Evolutionary conservation across 192 early-diverging fungal genomes (phyloP).

Genomic region (Entophlyctis luteolus): DNA sequence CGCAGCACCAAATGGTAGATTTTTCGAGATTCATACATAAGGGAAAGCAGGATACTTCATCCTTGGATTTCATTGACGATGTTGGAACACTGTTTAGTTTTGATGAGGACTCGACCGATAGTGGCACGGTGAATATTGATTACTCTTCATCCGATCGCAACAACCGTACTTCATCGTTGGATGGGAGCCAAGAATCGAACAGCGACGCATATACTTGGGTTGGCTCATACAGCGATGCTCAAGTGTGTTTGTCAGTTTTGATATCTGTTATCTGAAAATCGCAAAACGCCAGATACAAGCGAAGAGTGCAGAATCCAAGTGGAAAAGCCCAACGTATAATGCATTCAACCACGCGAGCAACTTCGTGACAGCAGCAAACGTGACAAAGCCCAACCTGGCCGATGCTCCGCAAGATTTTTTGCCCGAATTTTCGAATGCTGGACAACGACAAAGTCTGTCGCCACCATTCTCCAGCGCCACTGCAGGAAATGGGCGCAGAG

Average conservation of each 20-base stretch:
- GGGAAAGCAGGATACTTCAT: too few relatives aligned
- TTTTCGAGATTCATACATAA: too few relatives aligned
- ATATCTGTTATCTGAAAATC: neutral
- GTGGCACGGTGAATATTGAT: neutral
- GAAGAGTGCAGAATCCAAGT: slow-evolving; percentile 12
- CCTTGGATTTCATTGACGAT: too few relatives aligned
- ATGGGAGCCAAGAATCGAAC: neutral
- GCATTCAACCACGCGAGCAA: neutral
- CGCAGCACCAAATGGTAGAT: too few relatives aligned
- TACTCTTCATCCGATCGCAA: neutral
- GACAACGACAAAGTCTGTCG: neutral
- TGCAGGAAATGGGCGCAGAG: neutral
- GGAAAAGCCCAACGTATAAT: slow-evolving; percentile 1
- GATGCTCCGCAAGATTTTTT: too few relatives aligned
- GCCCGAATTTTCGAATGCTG: too few relatives aligned
- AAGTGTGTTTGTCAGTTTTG: neutral
- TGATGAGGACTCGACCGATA: slow-evolving; percentile 1
- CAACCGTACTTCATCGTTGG: slow-evolving; percentile 4
- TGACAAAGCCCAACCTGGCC: neutral
- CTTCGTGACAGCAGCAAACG: neutral
- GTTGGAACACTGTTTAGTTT: slow-evolving; percentile 14
- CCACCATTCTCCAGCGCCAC: neutral
- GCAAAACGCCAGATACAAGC: neutral
- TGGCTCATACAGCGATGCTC: slow-evolving; percentile 4
- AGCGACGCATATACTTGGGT: slow-evolving; percentile 19